phyloP scores from a whole-genome alignment of 75 land plant species.

The Ceratopteris richardii region DNA sequence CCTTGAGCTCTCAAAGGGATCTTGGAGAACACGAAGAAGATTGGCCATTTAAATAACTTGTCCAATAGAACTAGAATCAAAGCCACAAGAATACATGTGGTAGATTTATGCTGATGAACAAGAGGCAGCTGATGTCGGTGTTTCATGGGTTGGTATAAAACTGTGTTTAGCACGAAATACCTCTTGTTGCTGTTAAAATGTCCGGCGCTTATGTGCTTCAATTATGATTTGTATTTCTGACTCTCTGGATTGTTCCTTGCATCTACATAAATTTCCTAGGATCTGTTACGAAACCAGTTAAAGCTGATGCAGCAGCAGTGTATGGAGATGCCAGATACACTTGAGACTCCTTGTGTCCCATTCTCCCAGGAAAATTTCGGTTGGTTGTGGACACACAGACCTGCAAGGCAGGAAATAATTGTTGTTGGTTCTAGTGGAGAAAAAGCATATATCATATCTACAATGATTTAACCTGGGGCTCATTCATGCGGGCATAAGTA shows the following conservation, averaged over 20 bases:
- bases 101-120: no score
- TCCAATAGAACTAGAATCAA: no score
- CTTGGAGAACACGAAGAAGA: no score
- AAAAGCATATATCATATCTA: no score
- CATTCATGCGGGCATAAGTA: constrained; percentile 95
- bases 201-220: background rate
- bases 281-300: constrained; percentile 92
- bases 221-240: background rate
- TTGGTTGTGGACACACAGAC: constrained; percentile 95
- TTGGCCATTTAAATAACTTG: no score
- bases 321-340: constrained; percentile 95
- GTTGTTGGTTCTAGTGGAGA: background rate
- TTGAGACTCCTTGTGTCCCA: constrained; percentile 95
- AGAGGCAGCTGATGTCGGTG: no score
- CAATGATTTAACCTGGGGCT: constrained; percentile 76
- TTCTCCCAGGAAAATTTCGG: constrained; percentile 95
- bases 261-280: constrained; percentile 73
- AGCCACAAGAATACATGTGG: no score
- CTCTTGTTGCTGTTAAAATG: no score
- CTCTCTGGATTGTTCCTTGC: constrained; percentile 1
- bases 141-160: no score
- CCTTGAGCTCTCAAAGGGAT: no score
- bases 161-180: no score
- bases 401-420: constrained; percentile 26
- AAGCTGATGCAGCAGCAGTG: constrained; percentile 94